These are phyloP conservation scores for Trichoderma sp. DNA, from an alignment of 2,329 filamentous ascomycete species.

Conservation along the genomic window DNA sequence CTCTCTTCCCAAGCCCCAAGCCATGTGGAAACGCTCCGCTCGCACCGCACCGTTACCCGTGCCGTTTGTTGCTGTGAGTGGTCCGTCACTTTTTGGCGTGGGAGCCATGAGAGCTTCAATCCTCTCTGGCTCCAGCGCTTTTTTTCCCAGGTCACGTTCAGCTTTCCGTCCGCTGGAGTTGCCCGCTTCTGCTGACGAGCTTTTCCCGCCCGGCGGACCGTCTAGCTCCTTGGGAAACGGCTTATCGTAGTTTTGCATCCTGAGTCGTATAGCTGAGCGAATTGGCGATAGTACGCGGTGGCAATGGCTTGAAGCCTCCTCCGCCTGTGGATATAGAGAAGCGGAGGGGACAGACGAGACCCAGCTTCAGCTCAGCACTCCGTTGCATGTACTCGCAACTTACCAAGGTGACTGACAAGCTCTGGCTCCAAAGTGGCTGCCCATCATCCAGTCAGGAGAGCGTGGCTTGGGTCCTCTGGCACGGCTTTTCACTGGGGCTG, in stretches of 20 bases:
- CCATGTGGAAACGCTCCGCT: slow-evolving; percentile 21
- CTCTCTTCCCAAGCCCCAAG: background rate
- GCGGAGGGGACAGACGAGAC: background rate
- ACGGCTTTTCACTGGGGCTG: slow-evolving; percentile 15
- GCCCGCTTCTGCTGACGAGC: slow-evolving; percentile 14
- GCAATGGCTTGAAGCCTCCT: background rate
- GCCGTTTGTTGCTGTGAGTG: slow-evolving; percentile 9
- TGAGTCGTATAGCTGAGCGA: background rate
- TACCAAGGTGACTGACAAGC: background rate
- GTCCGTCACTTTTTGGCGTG: slow-evolving; percentile 6
- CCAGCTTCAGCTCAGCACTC: slow-evolving; percentile 1
- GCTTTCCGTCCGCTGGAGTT: background rate
- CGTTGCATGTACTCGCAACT: background rate
- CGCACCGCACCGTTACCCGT: slow-evolving; percentile 21
- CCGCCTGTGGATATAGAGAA: background rate
- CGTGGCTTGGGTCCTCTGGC: slow-evolving; percentile 14
- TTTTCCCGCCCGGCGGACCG: background rate
- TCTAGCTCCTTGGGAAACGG: background rate
- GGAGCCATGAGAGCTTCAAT: background rate
- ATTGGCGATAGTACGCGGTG: too few species aligned
- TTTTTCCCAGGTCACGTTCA: background rate
- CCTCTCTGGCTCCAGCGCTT: background rate
- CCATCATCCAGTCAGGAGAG: slow-evolving; percentile 16
- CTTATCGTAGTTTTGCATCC: background rate
- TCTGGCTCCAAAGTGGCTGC: background rate